These are phyloP conservation scores for Rosa multiflora DNA, from an alignment of 306 rosid species.

Conservation along the genomic window DNA sequence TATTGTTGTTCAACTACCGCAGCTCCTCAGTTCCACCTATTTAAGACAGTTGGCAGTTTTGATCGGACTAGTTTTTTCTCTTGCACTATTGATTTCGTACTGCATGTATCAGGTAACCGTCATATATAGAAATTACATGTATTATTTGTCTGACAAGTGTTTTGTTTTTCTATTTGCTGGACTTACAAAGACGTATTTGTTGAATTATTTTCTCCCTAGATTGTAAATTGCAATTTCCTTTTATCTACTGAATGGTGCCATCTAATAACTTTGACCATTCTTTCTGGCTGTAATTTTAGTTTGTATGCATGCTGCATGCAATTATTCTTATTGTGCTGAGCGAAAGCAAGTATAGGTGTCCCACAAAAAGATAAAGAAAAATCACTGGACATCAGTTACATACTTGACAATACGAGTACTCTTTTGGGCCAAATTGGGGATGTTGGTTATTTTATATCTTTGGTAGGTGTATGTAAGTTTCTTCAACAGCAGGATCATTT, in stretches of 20 bases:
- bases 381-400: neutral
- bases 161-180: too few relatives aligned
- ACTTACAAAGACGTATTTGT: too few relatives aligned
- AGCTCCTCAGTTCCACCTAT: constrained; percentile 63
- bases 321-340: neutral
- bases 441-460: neutral
- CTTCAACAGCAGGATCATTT: neutral
- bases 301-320: neutral
- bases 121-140: neutral
- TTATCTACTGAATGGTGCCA: neutral
- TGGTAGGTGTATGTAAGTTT: neutral
- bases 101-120: constrained; percentile 75
- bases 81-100: constrained; percentile 51
- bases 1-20: constrained; percentile 83
- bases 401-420: neutral
- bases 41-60: constrained; percentile 74
- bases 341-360: neutral
- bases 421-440: neutral
- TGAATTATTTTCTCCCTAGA: too few relatives aligned
- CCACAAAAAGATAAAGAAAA: neutral
- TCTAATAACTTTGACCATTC: neutral
- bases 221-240: neutral
- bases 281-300: neutral
- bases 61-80: constrained; percentile 69
- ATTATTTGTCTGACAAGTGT: too few relatives aligned